phyloP scores from a whole-genome alignment of 257 asterid species.

The Solanum raphanifolium region DNA sequence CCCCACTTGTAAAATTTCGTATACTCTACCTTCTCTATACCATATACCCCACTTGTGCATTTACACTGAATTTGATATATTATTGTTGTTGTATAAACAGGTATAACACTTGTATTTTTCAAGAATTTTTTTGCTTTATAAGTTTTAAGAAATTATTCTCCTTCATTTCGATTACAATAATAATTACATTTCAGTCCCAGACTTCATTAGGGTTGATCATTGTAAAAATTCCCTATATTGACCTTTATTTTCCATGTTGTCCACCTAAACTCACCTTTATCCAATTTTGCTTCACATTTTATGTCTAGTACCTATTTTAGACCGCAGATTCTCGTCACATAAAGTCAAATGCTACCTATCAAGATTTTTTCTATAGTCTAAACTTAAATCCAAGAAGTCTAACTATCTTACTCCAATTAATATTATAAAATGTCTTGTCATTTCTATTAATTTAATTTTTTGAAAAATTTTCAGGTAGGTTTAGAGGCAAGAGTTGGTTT shows the following conservation, averaged over 20 bases:
- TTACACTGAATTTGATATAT: too few relatives aligned
- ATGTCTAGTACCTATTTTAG: not conserved
- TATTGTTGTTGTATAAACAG: too few relatives aligned
- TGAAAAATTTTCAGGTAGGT: slow-evolving; percentile 30
- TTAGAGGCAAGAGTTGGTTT: slow-evolving; percentile 73
- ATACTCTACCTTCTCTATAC: too few relatives aligned
- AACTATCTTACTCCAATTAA: not conserved
- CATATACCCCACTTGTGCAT: too few relatives aligned
- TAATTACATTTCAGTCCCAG: too few relatives aligned
- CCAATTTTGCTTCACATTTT: not conserved
- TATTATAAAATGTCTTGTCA: not conserved
- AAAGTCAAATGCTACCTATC: not conserved
- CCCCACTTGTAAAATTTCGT: not conserved
- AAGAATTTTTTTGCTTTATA: too few relatives aligned
- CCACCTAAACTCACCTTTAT: not conserved
- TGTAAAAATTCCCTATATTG: not conserved
- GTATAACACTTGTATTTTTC: too few relatives aligned
- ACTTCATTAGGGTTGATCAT: too few relatives aligned
- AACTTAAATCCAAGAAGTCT: not conserved
- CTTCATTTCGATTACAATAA: too few relatives aligned
- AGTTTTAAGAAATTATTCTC: too few relatives aligned
- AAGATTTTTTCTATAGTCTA: not conserved
- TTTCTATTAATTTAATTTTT: not conserved
- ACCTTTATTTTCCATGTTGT: not conserved
- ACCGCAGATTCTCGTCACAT: fast-evolving